Conservation (phyloP, 1,139 yeast species). For the Yamadazyma triangularis region DNA sequence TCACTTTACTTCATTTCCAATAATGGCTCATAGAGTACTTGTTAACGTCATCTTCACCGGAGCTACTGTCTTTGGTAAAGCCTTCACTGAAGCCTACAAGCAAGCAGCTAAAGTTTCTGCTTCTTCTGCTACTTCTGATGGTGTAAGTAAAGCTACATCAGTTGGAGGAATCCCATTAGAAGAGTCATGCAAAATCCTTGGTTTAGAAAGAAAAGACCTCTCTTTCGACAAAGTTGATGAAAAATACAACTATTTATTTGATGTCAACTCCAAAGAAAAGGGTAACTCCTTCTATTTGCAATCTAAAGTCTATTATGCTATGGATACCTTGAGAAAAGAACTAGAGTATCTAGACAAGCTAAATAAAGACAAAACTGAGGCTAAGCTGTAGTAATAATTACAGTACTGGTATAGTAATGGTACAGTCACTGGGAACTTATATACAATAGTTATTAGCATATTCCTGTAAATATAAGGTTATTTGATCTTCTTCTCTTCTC, state of each 20-base stretch:
- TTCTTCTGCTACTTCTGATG: conserved; percentile 47
- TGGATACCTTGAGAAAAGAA: conserved; percentile 46
- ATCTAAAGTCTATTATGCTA: conserved; percentile 77
- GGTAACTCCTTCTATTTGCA: conserved; percentile 93
- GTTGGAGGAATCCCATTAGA: conserved; percentile 79
- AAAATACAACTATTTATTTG: conserved; percentile 79
- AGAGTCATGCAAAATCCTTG: conserved; percentile 89
- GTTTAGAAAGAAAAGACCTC: conserved; percentile 59
- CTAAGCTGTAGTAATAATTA: too few species aligned
- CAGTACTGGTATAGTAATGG: too few species aligned
- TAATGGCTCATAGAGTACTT: conserved; percentile 83
- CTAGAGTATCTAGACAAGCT: conserved; percentile 40
- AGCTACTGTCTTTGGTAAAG: conserved; percentile 92
- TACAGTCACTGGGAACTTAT: too few species aligned
- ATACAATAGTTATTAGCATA: too few species aligned
- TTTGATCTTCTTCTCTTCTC: too few species aligned
- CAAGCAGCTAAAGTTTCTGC: conserved; percentile 92
- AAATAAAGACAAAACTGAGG: conserved; percentile 18
- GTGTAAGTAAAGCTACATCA: conserved; percentile 43
- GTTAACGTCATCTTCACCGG: conserved; percentile 92
- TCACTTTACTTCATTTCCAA: conserved; percentile 4
- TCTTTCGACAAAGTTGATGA: conserved; percentile 60
- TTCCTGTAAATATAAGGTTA: too few species aligned
- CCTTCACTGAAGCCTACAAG: conserved; percentile 94
- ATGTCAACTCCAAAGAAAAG: conserved; percentile 85